Conservation (phyloP, 208 protist species). For the Trypanosomatidae sp. region DNA sequence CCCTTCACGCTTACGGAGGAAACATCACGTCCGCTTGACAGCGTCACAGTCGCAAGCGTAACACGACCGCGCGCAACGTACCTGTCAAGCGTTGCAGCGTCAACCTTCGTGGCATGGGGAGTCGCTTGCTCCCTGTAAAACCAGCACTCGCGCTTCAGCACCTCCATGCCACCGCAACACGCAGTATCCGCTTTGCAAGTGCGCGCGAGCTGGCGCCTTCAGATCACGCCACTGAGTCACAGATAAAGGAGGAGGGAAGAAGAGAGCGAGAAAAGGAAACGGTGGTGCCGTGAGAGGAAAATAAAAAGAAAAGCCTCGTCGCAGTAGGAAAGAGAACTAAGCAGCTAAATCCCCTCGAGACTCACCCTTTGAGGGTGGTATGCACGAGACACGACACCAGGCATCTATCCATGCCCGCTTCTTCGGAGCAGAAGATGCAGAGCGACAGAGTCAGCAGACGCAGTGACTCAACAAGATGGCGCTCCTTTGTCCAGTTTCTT, state of each 20-base stretch:
- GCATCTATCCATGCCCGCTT: not conserved
- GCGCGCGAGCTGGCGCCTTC: not conserved
- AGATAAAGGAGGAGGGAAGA: not conserved
- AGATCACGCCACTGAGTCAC: not conserved
- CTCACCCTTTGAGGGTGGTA: not conserved
- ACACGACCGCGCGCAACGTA: conserved; percentile 42
- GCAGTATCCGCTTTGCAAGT: not conserved
- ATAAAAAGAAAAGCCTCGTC: not conserved
- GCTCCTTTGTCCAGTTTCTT: not conserved
- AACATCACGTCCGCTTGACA: conserved; percentile 30
- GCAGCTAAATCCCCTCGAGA: not conserved
- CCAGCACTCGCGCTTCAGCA: conserved; percentile 30
- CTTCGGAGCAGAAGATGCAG: not conserved
- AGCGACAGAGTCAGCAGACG: not conserved
- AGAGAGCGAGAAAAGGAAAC: not conserved
- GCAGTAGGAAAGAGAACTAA: no score
- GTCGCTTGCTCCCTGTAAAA: conserved; percentile 23
- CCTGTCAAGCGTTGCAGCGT: conserved; percentile 18
- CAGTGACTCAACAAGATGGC: not conserved
- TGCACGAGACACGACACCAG: not conserved
- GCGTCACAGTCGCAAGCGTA: not conserved
- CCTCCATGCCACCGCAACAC: conserved; percentile 23
- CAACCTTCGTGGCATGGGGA: conserved; percentile 13
- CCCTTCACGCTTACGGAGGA: conserved; percentile 77
- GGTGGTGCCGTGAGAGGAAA: no score